A percentile compares a stretch with the other conserved stretches of the same genome.
Evolutionary conservation across 192 early-diverging fungal species (phyloP).

Genomic region (Coemansia sp.): DNA sequence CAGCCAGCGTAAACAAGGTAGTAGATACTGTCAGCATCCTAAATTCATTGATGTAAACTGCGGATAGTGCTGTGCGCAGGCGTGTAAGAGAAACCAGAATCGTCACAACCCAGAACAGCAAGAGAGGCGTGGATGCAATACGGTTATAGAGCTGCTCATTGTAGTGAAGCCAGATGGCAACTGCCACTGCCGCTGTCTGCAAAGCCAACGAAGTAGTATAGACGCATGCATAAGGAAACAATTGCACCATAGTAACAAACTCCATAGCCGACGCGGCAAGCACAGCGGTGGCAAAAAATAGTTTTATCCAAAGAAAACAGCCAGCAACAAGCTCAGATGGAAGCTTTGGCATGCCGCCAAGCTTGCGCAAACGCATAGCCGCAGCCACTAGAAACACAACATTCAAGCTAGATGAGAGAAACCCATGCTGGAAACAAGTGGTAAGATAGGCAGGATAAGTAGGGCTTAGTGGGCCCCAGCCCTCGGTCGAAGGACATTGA

Average conservation of each 20-base stretch:
- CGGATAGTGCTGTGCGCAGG: slow-evolving; percentile 22
- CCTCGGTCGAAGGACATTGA: slow-evolving; percentile 27
- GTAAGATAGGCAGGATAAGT: slow-evolving; percentile 33
- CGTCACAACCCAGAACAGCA: slow-evolving; percentile 42
- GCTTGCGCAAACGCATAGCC: slow-evolving; percentile 8
- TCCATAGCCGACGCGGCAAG: slow-evolving; percentile 22
- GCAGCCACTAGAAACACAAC: slow-evolving; percentile 16
- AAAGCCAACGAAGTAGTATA: slow-evolving; percentile 17
- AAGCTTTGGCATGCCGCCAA: slow-evolving; percentile 3
- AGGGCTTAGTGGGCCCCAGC: slow-evolving; percentile 42
- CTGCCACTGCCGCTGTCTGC: slow-evolving; percentile 22
- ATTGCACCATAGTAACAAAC: slow-evolving; percentile 2
- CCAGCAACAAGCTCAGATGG: slow-evolving; percentile 6
- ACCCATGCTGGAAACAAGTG: slow-evolving; percentile 33
- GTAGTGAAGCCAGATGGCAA: slow-evolving; percentile 29
- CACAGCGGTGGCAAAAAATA: slow-evolving; percentile 6
- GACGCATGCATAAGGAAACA: slow-evolving; percentile 3
- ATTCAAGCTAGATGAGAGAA: slow-evolving; percentile 8
- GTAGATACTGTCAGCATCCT: slow-evolving; percentile 7
- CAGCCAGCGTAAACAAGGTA: slow-evolving; percentile 10
- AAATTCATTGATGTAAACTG: background rate
- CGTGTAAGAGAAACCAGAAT: slow-evolving; percentile 17
- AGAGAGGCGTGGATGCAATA: slow-evolving; percentile 24
- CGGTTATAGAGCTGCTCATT: slow-evolving; percentile 29
- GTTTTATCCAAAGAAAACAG: slow-evolving; percentile 13